phyloP scores from a whole-genome alignment of 164 flowering plant genomes.

The Kalanchoe fedtschenkoi region DNA sequence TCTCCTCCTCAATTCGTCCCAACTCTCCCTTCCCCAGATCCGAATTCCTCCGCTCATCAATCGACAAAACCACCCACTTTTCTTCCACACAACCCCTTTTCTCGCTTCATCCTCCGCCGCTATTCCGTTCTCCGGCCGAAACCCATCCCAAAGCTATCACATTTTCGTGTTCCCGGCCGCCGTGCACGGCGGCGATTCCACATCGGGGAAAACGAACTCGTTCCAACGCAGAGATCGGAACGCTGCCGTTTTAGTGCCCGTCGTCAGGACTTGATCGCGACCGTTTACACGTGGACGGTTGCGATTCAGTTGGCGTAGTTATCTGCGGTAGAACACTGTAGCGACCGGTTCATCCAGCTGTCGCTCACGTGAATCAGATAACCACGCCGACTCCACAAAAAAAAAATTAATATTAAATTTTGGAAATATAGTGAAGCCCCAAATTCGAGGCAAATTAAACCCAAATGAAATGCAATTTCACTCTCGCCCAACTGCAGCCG shows the following conservation, averaged over 20 bases:
- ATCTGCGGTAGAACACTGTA: neutral
- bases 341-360: slow-evolving; percentile 2
- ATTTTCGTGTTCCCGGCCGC: too few species aligned
- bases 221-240: neutral
- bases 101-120: too few species aligned
- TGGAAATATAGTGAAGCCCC: neutral
- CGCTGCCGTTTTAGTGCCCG: neutral
- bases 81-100: too few species aligned
- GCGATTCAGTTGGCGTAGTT: neutral
- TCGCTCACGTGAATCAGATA: neutral
- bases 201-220: neutral
- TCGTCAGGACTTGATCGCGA: neutral
- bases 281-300: neutral
- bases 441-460: neutral
- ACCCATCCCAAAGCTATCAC: too few species aligned
- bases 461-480: neutral
- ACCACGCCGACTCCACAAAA: neutral
- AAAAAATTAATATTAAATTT: neutral
- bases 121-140: too few species aligned
- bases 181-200: neutral
- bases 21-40: too few species aligned
- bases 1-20: too few species aligned
- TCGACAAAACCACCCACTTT: too few species aligned
- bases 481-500: neutral
- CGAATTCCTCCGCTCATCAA: too few species aligned